Conservation (phyloP, 2,329 filamentous ascomycete species). For the Fusarium ramigenum region DNA sequence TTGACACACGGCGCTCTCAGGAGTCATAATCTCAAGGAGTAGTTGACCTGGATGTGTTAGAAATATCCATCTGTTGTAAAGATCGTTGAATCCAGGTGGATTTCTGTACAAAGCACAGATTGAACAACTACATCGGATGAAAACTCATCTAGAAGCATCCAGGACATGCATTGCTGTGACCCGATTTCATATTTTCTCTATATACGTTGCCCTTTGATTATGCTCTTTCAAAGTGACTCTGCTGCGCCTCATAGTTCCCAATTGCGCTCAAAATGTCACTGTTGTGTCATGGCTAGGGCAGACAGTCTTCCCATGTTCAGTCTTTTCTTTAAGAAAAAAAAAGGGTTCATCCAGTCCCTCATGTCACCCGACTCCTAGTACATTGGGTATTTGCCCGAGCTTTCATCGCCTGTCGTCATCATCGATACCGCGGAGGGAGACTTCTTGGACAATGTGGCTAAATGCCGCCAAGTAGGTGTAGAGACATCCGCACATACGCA, state of each 20-base stretch:
- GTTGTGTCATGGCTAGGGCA: slow-evolving; percentile 11
- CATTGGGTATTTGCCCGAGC: slow-evolving; percentile 30
- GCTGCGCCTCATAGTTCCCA: slow-evolving; percentile 27
- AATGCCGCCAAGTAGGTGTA: slow-evolving; percentile 10
- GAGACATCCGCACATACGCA: slow-evolving; percentile 7
- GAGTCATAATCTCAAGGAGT: neutral
- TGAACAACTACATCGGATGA: neutral
- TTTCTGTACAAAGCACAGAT: neutral
- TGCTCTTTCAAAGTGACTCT: slow-evolving; percentile 15
- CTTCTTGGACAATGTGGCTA: slow-evolving; percentile 19
- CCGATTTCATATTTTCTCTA: slow-evolving; percentile 31
- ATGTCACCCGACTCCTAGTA: slow-evolving; percentile 20
- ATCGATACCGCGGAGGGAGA: slow-evolving; percentile 24
- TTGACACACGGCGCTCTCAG: neutral
- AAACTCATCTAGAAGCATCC: neutral
- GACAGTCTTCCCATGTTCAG: slow-evolving; percentile 5
- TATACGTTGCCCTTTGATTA: slow-evolving; percentile 35
- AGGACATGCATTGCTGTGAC: neutral
- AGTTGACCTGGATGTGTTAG: neutral
- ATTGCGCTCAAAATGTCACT: slow-evolving; percentile 31
- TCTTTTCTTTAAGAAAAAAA: slow-evolving; percentile 14
- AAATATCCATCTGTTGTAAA: neutral
- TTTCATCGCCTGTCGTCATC: slow-evolving; percentile 41
- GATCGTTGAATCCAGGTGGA: neutral
- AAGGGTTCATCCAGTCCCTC: slow-evolving; percentile 16